Evolutionary conservation across 1,139 yeast species (phyloP).

Genomic region (Geotrichum europaeum): DNA sequence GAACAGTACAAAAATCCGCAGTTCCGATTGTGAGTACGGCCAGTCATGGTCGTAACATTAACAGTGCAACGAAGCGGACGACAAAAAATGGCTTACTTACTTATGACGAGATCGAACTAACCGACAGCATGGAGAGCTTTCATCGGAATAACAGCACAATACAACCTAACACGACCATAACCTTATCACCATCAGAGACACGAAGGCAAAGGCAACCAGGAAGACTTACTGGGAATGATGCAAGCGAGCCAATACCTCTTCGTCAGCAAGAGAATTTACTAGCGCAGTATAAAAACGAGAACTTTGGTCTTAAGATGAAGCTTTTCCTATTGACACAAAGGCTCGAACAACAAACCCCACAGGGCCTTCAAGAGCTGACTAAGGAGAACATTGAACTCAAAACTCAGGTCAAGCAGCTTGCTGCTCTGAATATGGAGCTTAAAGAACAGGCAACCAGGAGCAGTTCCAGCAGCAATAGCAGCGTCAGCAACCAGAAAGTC

Average conservation of each 20-base stretch:
- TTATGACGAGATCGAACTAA: slow-evolving; percentile 13
- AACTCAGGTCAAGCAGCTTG: slow-evolving; percentile 22
- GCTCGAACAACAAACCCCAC: slow-evolving; percentile 20
- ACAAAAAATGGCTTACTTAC: slow-evolving; percentile 9
- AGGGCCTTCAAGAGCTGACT: slow-evolving; percentile 19
- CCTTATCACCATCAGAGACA: not conserved
- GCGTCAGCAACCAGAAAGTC: not conserved
- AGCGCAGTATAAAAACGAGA: slow-evolving; percentile 51
- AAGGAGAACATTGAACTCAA: slow-evolving; percentile 23
- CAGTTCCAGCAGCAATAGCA: slow-evolving; percentile 10
- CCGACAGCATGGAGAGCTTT: slow-evolving; percentile 23
- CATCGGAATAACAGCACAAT: slow-evolving; percentile 10
- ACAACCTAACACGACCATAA: not conserved
- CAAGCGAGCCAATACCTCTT: slow-evolving; percentile 21
- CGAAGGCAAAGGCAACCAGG: not conserved
- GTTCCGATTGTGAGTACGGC: not conserved
- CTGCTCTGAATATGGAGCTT: slow-evolving; percentile 19
- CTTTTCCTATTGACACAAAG: slow-evolving; percentile 20
- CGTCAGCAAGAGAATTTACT: slow-evolving; percentile 35
- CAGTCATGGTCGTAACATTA: not conserved
- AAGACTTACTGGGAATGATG: slow-evolving; percentile 12
- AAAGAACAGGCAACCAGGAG: slow-evolving; percentile 13
- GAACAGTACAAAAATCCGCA: slow-evolving; percentile 15
- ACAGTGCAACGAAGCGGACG: slow-evolving; percentile 15
- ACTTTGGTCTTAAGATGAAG: slow-evolving; percentile 56